Conservation (phyloP, 345 rosid species). For the Populus simonii region DNA sequence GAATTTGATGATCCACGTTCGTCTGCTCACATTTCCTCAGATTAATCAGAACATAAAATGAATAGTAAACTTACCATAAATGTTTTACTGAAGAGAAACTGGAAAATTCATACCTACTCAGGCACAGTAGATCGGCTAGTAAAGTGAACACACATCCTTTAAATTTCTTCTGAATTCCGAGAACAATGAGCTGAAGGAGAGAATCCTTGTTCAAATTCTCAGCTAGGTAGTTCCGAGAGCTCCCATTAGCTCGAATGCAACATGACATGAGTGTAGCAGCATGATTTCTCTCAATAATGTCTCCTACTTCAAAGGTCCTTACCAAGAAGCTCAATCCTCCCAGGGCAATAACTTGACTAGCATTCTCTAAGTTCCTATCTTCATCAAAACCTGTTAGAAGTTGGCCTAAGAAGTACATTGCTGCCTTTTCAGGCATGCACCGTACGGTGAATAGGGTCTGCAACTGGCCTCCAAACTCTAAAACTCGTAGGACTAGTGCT, state of each 20-base stretch:
- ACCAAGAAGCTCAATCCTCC: conserved; percentile 51
- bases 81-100: background rate
- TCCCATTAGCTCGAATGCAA: conserved; percentile 46
- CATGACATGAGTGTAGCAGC: conserved; percentile 38
- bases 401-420: conserved; percentile 51
- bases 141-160: conserved; percentile 28
- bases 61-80: background rate
- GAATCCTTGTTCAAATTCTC: conserved; percentile 44
- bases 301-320: conserved; percentile 33
- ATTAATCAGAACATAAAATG: conserved; percentile 5
- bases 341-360: conserved; percentile 43
- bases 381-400: conserved; percentile 60
- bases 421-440: conserved; percentile 53
- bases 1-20: conserved; percentile 35
- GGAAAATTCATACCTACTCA: conserved; percentile 36
- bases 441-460: conserved; percentile 54
- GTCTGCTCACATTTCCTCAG: conserved; percentile 28
- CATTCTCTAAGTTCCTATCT: conserved; percentile 58
- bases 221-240: conserved; percentile 49
- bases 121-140: conserved; percentile 49
- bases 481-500: conserved; percentile 51
- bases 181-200: conserved; percentile 50
- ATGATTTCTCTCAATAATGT: conserved; percentile 33
- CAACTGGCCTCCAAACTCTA: conserved; percentile 56
- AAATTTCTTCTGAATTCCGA: conserved; percentile 25